phyloP scores from a whole-genome alignment of 2,329 filamentous ascomycete genomes.

The Leptographium procerum region DNA sequence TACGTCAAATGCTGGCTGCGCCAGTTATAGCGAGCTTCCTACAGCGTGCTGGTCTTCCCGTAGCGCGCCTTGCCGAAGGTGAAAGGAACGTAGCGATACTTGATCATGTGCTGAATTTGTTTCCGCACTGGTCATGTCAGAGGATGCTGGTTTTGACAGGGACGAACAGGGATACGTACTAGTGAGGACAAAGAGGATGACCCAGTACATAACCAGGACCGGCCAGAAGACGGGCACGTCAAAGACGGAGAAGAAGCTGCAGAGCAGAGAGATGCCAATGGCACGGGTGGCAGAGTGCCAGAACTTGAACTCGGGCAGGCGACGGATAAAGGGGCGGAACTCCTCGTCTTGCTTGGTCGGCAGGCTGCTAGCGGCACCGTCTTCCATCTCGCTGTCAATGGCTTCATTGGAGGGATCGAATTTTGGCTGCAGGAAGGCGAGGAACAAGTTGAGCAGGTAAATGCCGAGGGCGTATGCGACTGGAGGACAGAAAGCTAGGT shows the following conservation, averaged over 20 bases:
- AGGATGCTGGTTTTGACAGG: not conserved
- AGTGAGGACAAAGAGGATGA: conserved; percentile 90
- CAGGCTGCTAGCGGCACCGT: conserved; percentile 68
- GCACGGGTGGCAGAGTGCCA: conserved; percentile 94
- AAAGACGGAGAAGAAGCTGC: conserved; percentile 89
- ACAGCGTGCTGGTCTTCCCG: conserved; percentile 42
- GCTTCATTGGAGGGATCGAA: conserved; percentile 93
- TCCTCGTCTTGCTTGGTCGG: conserved; percentile 96
- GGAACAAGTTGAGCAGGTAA: conserved; percentile 97
- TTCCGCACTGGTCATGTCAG: conserved; percentile 60
- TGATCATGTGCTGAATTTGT: conserved; percentile 99
- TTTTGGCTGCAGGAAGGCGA: conserved; percentile 95
- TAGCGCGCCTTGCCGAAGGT: conserved; percentile 82
- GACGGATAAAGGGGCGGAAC: conserved; percentile 92
- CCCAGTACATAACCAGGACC: conserved; percentile 95
- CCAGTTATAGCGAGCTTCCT: not conserved
- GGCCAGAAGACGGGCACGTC: conserved; percentile 99
- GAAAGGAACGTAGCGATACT: conserved; percentile 96
- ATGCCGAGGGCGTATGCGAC: conserved; percentile 97
- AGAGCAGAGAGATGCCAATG: conserved; percentile 69
- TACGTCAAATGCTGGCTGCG: not conserved
- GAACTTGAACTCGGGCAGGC: conserved; percentile 98
- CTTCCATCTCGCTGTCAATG: conserved; percentile 91
- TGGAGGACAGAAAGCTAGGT: conserved; percentile 24
- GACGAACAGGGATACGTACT: conserved; percentile 49